These are phyloP conservation scores for Neurospora tetraspora DNA, from an alignment of 495 filamentous ascomycete genomes.

Conservation along the genomic window DNA sequence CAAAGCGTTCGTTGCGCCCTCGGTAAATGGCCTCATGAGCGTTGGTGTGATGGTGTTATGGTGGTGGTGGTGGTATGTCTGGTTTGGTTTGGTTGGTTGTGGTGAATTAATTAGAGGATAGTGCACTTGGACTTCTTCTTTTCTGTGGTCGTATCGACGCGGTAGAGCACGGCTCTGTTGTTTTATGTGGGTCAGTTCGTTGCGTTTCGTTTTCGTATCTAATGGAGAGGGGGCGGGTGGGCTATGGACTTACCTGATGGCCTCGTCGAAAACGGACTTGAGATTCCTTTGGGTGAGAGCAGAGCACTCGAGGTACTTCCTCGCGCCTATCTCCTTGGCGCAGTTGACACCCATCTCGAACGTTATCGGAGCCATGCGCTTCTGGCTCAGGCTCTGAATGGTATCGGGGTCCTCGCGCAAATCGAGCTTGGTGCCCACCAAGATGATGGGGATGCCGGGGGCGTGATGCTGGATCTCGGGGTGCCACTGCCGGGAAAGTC, in stretches of 20 bases:
- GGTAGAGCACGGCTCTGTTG: conserved; percentile 71
- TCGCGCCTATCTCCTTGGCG: conserved; percentile 84
- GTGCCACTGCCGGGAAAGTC: conserved; percentile 57
- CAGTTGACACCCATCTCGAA: conserved; percentile 80
- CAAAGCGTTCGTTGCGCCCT: neutral
- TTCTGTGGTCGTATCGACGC: conserved; percentile 52
- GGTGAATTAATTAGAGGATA: conserved; percentile 48
- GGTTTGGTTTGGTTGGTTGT: neutral
- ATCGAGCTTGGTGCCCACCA: conserved; percentile 96
- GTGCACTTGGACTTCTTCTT: conserved; percentile 61
- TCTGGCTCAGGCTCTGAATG: conserved; percentile 61
- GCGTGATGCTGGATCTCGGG: conserved; percentile 97
- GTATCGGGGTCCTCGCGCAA: conserved; percentile 83
- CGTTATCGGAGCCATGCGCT: conserved; percentile 84
- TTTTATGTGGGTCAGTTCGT: conserved; percentile 7
- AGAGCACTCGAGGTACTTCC: conserved; percentile 97
- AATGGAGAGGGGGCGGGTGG: neutral
- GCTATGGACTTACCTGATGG: conserved; percentile 61
- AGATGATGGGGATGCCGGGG: conserved; percentile 88
- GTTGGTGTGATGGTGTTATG: neutral
- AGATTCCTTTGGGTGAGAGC: conserved; percentile 90
- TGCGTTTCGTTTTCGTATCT: neutral
- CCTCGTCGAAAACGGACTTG: conserved; percentile 97
- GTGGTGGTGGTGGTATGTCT: neutral
- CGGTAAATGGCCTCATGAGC: neutral